Percentiles rank a stretch among this genome's conserved stretches.
phyloP scores from a whole-genome alignment of 129 eudicot species.

The Saussurea involucrata region DNA sequence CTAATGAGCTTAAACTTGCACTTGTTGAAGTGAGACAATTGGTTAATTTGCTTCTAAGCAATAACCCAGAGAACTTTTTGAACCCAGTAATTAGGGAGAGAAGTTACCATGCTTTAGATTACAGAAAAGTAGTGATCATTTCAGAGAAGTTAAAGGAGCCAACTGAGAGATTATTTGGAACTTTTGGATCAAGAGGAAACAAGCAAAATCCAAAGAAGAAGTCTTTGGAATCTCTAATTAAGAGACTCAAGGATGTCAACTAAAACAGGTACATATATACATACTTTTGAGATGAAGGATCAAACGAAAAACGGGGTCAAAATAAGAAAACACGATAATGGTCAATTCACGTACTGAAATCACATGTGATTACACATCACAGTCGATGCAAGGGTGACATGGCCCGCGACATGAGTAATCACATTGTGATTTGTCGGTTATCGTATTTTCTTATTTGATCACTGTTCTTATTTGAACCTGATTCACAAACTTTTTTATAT shows the following conservation, averaged over 20 bases:
- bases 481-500: not conserved
- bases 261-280: conserved; percentile 20
- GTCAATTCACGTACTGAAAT: not conserved
- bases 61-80: conserved; percentile 86
- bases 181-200: conserved; percentile 84
- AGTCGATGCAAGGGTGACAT: not conserved
- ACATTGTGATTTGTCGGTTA: not conserved
- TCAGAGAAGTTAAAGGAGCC: conserved; percentile 95
- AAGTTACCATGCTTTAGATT: conserved; percentile 84
- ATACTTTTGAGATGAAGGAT: not conserved
- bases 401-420: not conserved
- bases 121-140: conserved; percentile 75
- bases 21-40: conserved; percentile 84
- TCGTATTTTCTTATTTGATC: not conserved
- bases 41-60: conserved; percentile 83
- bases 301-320: not conserved
- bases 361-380: not conserved
- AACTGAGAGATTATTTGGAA: conserved; percentile 74
- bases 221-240: conserved; percentile 81
- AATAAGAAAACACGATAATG: not conserved
- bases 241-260: conserved; percentile 91
- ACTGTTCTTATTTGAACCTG: not conserved
- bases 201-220: conserved; percentile 87
- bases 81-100: conserved; percentile 93
- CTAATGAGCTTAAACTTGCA: conserved; percentile 60